phyloP scores from a whole-genome alignment of 2,329 filamentous ascomycete species.

The Ilyonectria robusta region DNA sequence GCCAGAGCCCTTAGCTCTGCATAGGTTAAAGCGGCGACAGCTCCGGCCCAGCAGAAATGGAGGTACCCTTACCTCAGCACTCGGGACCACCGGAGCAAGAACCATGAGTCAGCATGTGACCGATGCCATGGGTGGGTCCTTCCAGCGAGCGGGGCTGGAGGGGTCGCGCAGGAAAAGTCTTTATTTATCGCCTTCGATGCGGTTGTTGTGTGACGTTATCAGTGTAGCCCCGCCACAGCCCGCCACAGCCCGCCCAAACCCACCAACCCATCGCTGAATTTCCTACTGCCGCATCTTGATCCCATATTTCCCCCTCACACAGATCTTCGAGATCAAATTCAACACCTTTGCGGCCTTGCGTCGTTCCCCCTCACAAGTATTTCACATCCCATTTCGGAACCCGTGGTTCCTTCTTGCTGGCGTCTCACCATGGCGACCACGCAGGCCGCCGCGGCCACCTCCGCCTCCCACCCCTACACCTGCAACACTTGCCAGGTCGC shows the following conservation, averaged over 20 bases:
- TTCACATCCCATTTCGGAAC: not conserved
- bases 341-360: not conserved
- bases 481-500: conserved; percentile 99
- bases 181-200: conserved; percentile 36
- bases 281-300: conserved; percentile 28
- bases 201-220: conserved; percentile 48
- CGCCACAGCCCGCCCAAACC: conserved; percentile 2
- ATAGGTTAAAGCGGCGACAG: too few relatives aligned
- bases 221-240: conserved; percentile 46
- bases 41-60: too few relatives aligned
- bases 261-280: conserved; percentile 43
- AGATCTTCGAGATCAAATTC: conserved; percentile 15
- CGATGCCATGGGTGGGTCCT: not conserved
- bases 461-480: conserved; percentile 86
- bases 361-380: not conserved
- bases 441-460: conserved; percentile 52
- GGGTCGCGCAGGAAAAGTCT: conserved; percentile 41
- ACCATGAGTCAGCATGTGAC: not conserved
- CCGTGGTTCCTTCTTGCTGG: not conserved
- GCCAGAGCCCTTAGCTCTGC: too few relatives aligned
- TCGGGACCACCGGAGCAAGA: not conserved
- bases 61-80: not conserved
- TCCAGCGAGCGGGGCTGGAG: conserved; percentile 33
- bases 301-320: conserved; percentile 17
- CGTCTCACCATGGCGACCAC: conserved; percentile 61